phyloP scores from a whole-genome alignment of 2,329 filamentous ascomycete species.

The Bimuria novae-zelandiae region DNA sequence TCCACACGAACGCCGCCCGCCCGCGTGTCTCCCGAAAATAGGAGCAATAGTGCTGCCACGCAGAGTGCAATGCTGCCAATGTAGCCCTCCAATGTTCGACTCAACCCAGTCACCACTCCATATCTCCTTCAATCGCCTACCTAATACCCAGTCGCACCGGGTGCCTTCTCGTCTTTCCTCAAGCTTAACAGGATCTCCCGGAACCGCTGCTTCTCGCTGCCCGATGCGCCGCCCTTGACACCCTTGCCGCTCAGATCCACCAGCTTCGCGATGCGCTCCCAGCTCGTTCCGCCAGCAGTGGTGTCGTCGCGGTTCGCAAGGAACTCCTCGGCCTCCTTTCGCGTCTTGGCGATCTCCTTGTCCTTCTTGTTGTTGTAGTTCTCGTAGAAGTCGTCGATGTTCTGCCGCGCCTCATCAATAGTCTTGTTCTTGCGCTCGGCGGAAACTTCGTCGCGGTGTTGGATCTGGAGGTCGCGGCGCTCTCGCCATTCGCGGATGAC shows the following conservation, averaged over 20 bases:
- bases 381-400: constrained; percentile 99
- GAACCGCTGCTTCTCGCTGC: constrained; percentile 95
- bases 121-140: background rate
- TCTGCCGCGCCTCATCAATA: constrained; percentile 84
- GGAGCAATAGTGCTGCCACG: background rate
- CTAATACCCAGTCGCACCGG: constrained; percentile 58
- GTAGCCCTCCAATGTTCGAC: background rate
- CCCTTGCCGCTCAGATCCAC: constrained; percentile 98
- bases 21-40: background rate
- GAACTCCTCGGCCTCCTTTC: constrained; percentile 92
- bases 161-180: constrained; percentile 90
- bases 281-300: constrained; percentile 91
- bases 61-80: background rate
- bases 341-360: constrained; percentile 85
- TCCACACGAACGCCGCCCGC: constrained; percentile 1
- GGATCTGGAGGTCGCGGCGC: constrained; percentile 79
- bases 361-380: constrained; percentile 99
- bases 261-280: constrained; percentile 96
- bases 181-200: constrained; percentile 85
- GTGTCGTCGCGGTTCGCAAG: constrained; percentile 87
- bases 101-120: background rate
- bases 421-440: constrained; percentile 82
- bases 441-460: constrained; percentile 84
- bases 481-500: constrained; percentile 91
- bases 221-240: constrained; percentile 79